These are phyloP conservation scores for Colletotrichum eremochloae DNA, from an alignment of 2,329 filamentous ascomycete genomes.

Conservation along the genomic window DNA sequence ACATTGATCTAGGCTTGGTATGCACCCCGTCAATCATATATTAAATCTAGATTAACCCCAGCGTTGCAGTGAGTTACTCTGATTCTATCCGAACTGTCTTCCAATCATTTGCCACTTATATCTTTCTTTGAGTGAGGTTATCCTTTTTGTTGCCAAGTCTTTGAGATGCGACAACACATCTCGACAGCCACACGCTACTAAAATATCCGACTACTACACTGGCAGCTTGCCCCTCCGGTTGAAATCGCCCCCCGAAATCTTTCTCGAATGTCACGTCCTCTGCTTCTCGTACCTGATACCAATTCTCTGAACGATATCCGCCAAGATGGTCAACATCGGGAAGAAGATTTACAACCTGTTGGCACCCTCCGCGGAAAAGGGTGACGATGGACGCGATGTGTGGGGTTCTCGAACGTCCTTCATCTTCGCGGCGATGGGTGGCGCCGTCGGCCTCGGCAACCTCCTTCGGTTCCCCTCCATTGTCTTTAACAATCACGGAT, in stretches of 20 bases:
- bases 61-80: background rate
- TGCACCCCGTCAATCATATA: background rate
- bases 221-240: background rate
- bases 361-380: slow-evolving; percentile 45
- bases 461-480: slow-evolving; percentile 68
- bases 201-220: background rate
- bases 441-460: slow-evolving; percentile 67
- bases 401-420: slow-evolving; percentile 63
- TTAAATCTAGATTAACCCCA: background rate
- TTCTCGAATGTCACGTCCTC: background rate
- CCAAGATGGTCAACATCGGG: slow-evolving; percentile 6
- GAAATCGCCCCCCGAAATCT: accelerated
- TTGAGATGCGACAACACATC: background rate
- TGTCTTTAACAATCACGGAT: slow-evolving; percentile 68
- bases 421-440: slow-evolving; percentile 64
- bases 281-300: background rate
- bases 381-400: slow-evolving; percentile 53
- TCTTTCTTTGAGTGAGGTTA: background rate
- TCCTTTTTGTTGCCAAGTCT: background rate
- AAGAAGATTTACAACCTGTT: slow-evolving; percentile 42
- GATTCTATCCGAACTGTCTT: background rate
- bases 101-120: background rate
- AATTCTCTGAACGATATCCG: background rate
- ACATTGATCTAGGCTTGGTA: background rate
- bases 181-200: background rate